Evolutionary conservation across 495 filamentous ascomycete genomes (phyloP), one percentile per base, ranked within the genome.

Genomic region (Staphylotrichum longicolle): DNA sequence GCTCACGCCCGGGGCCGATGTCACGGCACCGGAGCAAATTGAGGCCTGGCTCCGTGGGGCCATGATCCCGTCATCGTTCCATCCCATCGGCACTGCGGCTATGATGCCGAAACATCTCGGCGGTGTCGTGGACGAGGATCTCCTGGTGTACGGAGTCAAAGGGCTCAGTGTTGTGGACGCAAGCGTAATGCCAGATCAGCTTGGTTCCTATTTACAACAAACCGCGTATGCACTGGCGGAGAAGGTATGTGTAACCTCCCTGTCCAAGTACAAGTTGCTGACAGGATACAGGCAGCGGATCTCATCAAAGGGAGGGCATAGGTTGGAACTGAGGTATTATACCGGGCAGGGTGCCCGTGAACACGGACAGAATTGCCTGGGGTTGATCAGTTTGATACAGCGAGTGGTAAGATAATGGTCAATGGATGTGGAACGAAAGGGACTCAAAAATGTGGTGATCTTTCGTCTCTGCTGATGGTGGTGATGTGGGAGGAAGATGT

Each of bases 71-170:
- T 54, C 39, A 6, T 48, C 27, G 0, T 80, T 72, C 54, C 78
- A 81, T 49, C 75, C 74, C 30, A 63, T 75, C 0, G 70, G 74
- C 11, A 77, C 71, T 4, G 64, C 66, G 11, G 54, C 71, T 14
- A 74, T 71, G 83, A 69, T 86, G 72, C 83, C 84, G 6, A 71
- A 68, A 39, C 70, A 78, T 34, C 65, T 77, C 0, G 83, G 83
- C 30, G 83, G 84, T n/a, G 76, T 80, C 2, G 78, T 79, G 32
- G 72, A 76, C 52, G 67, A 73, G 61, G 58, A 60, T 7, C 63
- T 79, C n/a, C 58, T 61, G 46, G 77, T 79, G 1, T 78, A 79
- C 52, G 75, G 75, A 6, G 67, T 74, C 10, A 60, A 68, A 54
- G 57, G 49, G 14, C 60, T 79, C 15, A 69, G 76, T 8, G 74